Evolutionary conservation across 2,329 filamentous ascomycete species (phyloP).

Genomic region (Aspergillus oerlinghausenensis): DNA sequence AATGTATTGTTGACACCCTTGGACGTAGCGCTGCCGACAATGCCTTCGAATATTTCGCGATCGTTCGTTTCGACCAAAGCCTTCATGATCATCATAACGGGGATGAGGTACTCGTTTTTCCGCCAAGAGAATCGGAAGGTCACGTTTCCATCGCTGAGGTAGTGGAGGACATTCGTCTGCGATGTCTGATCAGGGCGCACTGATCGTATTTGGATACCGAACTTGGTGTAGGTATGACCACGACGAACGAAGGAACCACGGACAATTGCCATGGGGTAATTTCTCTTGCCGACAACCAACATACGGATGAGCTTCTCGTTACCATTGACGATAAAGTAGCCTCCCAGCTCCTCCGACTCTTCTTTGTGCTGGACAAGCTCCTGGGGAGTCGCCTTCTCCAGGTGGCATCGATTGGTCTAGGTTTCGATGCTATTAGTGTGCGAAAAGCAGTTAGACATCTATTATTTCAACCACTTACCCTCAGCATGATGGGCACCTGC

Average conservation of each 20-base stretch:
- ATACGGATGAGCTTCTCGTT: conserved; percentile 96
- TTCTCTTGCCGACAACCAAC: conserved; percentile 82
- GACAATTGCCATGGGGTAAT: conserved; percentile 92
- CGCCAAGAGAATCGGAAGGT: conserved; percentile 97
- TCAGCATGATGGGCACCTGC: conserved; percentile 87
- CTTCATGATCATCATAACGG: conserved; percentile 94
- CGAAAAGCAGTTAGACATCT: conserved; percentile 1
- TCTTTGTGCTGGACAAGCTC: conserved; percentile 82
- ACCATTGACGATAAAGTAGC: conserved; percentile 96
- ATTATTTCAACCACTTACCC: conserved; percentile 50
- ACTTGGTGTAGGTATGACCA: conserved; percentile 81
- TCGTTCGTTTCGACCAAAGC: conserved; percentile 94
- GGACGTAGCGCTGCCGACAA: conserved; percentile 73
- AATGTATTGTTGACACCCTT: conserved; percentile 84
- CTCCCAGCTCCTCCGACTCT: conserved; percentile 91
- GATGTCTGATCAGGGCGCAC: conserved; percentile 97
- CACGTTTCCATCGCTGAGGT: conserved; percentile 90
- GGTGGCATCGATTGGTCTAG: conserved; percentile 83
- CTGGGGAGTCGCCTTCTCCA: conserved; percentile 78
- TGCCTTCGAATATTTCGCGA: conserved; percentile 88
- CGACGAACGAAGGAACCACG: conserved; percentile 85
- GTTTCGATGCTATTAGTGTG: conserved; percentile 1
- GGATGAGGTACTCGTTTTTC: conserved; percentile 94
- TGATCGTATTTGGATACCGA: conserved; percentile 84
- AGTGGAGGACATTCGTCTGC: conserved; percentile 95